Evolutionary conservation across 805 yeast genomes (phyloP), one percentile per base, ranked within the genome.

Genomic region (Teunomyces cretensis): DNA sequence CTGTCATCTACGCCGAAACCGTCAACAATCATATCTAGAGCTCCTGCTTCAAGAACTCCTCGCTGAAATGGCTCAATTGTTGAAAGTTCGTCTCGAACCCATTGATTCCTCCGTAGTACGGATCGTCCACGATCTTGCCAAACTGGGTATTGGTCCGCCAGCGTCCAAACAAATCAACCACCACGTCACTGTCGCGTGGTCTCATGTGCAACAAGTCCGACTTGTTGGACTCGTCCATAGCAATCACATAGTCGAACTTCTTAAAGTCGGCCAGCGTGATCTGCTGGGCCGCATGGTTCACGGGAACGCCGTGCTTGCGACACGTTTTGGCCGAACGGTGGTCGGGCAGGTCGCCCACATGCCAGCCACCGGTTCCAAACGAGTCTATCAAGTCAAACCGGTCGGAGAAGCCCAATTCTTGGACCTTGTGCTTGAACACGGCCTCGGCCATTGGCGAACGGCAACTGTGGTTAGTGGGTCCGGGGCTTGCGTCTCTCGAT

Each of bases 381-480:
- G 97, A 89, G 58, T 91, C 97, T 27, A 89, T 83, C 13, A 60
- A 60, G 0, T 68, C 60, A 49, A 90, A 79, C n/a, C 59, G 59
- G 60, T 64, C 28, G 49, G 57, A 24, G 41, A 70, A 62, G 0
- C 84, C 83, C 15, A 66, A 62, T 36, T 78, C 61, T 35, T 79
- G 62, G 8, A 88, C 95, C 12, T 71, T 69, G 47, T 87, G 81
- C 39, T 72, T 74, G 67, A 91, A 89, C 1, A 90, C 88, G 0
- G 97, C 97, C 60, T 92, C 97, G 0, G 98, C 97, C 98, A 91
- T 92, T 11, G 98, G 98, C 2, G 97, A 89, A 40, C 97, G 91
- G 60, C 97, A 90, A 16, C 87, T 83, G 30, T 4, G 17, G 64
- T 60, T 62, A 61, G 61, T 53, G 6, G 11, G 38, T 28, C n/a